Percentiles rank a stretch among this genome's conserved stretches.
phyloP scores from a whole-genome alignment of 805 yeast genomes.

The Yamadazyma endophytica region DNA sequence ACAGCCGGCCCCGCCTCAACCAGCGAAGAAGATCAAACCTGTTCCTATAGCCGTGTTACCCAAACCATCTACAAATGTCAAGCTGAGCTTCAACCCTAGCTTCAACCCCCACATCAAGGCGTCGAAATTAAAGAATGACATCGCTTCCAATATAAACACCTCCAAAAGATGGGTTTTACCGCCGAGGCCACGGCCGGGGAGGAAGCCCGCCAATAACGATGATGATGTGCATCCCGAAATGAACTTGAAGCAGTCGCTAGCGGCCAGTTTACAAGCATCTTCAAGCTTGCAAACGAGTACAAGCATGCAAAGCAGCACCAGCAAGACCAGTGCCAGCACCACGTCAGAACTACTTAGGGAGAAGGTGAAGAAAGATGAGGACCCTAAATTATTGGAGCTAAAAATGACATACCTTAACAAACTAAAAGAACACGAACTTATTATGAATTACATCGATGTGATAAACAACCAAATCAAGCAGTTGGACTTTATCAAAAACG shows the following conservation, averaged over 20 bases:
- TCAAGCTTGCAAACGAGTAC: background rate
- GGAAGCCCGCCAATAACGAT: constrained; percentile 25
- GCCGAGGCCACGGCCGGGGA: constrained; percentile 54
- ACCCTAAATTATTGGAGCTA: constrained; percentile 18
- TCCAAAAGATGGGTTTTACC: constrained; percentile 48
- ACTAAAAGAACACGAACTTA: constrained; percentile 40
- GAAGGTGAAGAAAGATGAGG: constrained; percentile 1
- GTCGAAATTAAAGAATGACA: constrained; percentile 12
- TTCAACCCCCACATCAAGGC: constrained; percentile 18
- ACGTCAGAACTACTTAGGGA: no score
- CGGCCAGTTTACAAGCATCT: background rate
- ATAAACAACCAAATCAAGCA: constrained; percentile 41
- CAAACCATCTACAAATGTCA: constrained; percentile 19
- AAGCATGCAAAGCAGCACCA: background rate
- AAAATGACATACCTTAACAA: constrained; percentile 31
- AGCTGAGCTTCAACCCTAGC: constrained; percentile 13
- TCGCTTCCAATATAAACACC: constrained; percentile 29
- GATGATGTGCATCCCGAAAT: constrained; percentile 3
- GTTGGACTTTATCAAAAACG: constrained; percentile 38
- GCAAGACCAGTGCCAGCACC: background rate
- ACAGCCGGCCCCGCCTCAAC: constrained; percentile 24
- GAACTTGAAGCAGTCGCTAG: background rate
- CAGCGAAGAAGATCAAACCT: constrained; percentile 16
- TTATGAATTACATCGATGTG: constrained; percentile 39
- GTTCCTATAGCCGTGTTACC: constrained; percentile 29